Evolutionary conservation across 163 green algal species (phyloP).

Genomic region (Coccomyxa subellipsoidea): DNA sequence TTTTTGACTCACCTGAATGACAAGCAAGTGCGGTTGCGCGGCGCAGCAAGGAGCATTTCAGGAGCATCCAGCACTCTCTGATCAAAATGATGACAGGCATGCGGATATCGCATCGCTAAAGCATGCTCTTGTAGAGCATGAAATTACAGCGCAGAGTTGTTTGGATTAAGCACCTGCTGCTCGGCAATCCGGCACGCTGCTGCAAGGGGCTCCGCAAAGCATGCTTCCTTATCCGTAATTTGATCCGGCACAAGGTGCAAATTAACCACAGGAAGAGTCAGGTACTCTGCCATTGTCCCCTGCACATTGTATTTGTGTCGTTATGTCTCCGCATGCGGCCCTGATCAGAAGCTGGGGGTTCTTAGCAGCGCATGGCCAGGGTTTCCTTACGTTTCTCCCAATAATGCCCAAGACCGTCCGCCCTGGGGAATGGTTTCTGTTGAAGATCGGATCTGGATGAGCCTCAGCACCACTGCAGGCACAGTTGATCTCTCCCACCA

Average conservation of each 20-base stretch:
- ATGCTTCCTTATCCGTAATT: constrained; percentile 50
- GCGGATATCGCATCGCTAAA: no score
- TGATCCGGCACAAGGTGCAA: constrained; percentile 55
- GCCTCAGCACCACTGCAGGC: not conserved
- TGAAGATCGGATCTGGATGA: constrained; percentile 32
- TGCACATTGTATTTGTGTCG: no score
- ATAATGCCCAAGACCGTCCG: constrained; percentile 73
- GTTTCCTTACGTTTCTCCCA: constrained; percentile 24
- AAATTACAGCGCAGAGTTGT: no score
- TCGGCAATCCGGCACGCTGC: constrained; percentile 67
- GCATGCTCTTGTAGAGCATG: no score
- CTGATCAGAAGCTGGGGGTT: no score
- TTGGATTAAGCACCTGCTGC: constrained; percentile 36
- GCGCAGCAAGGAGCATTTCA: no score
- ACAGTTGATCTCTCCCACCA: constrained; percentile 67
- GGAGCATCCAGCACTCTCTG: no score
- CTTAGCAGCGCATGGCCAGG: no score
- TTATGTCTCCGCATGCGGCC: no score
- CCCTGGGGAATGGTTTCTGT: constrained; percentile 56
- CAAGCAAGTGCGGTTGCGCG: not conserved
- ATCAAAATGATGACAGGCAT: no score
- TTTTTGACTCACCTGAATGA: constrained; percentile 19
- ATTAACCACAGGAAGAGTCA: constrained; percentile 43
- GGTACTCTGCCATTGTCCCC: constrained; percentile 17
- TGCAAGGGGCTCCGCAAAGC: constrained; percentile 68